Evolutionary conservation across 345 rosid genomes (phyloP), one percentile per base, ranked within the genome.

Genomic region (Rhodamnia rubescens): DNA sequence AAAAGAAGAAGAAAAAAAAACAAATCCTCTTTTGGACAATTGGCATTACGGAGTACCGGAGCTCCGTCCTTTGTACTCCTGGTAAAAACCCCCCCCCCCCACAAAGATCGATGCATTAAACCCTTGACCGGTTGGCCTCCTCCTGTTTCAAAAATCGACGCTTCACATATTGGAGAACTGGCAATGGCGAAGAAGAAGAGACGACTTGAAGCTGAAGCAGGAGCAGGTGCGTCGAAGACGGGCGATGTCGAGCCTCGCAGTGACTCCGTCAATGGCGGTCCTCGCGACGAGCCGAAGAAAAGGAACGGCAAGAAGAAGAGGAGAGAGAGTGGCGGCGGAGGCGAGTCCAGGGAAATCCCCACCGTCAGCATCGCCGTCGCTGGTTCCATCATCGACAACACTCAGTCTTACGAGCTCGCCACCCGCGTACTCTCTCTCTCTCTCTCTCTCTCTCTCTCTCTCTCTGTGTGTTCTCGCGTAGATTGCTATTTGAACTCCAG

Each of bases 371-470:
- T 96, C 85, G 99, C 99, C n/a, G 87, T 97, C 21, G 91, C 99
- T 47, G 99, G 98, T 83, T 97, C 99, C 88, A 96, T 97, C 92
- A 93, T 97, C 88, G 90, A 93, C 90, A 97, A 97, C 91, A 88
- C 99, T 85, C 99, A 97, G 83, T 97, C 99, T 55, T 95, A 94
- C 75, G 99, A 96, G 84, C 98, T 96, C 82, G 98, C 98, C 55
- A 95, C 98, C 81, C 95, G 98, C 44, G 98, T 97, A 94, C 86
- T 88, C 83, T 83, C 69, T 42, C 26, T 53, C 78, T 50, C n/a
- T 24, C 53, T 42, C 6, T 80, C 56, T 83, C 53, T 40, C 9
- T 57, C 50, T 36, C 26, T 24, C 44, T 32, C 5, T 49, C 55
- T 16, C 55, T 53, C 22, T 53, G 21, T 53, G 8, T 1, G 55